Evolutionary conservation across 177 flowering plant genomes (phyloP), one percentile per base, ranked within the genome.

Genomic region (Tripterygium wilfordii): DNA sequence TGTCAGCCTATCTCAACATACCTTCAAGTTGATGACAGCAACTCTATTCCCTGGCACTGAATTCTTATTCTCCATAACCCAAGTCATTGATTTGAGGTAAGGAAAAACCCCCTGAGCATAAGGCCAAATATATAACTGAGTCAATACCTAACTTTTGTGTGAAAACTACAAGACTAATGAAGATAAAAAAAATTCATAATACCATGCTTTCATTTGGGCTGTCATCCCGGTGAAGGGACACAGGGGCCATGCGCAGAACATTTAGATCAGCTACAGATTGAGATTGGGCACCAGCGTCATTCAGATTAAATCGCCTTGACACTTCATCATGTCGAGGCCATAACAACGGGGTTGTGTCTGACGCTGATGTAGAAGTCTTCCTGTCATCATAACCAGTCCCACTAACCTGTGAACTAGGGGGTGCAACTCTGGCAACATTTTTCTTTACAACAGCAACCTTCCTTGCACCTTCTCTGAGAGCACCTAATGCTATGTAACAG

Each of bases 71-170:
- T 88, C 91, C 81, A 88, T 79, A 37, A 74, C 79, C 96, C 96
- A 88, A 35, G 95, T 79, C 91, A 88, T 80, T 59, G 95, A 85
- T 67, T 81, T 85, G 15, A 88, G 78, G 62, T 80, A 74, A 44
- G 96, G 86, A 43, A 88, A 76, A 42, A 64, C 59, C 21, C 53
- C 77, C 94, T 88, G 40, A 1, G 5, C 1, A 30, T 23, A 37
- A 35, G 23, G n/a, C n/a, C n/a, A n/a, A n/a, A n/a, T n/a, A n/a
- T n/a, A n/a, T n/a, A n/a, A n/a, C n/a, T n/a, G n/a, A n/a, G n/a
- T n/a, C n/a, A n/a, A n/a, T n/a, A n/a, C n/a, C n/a, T n/a, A n/a
- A n/a, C n/a, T n/a, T n/a, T n/a, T n/a, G n/a, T n/a, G n/a, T n/a
- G n/a, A n/a, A n/a, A n/a, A n/a, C n/a, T n/a, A n/a, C n/a, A n/a